Conservation (phyloP, 306 rosid genomes). For the Castanea mollissima region DNA sequence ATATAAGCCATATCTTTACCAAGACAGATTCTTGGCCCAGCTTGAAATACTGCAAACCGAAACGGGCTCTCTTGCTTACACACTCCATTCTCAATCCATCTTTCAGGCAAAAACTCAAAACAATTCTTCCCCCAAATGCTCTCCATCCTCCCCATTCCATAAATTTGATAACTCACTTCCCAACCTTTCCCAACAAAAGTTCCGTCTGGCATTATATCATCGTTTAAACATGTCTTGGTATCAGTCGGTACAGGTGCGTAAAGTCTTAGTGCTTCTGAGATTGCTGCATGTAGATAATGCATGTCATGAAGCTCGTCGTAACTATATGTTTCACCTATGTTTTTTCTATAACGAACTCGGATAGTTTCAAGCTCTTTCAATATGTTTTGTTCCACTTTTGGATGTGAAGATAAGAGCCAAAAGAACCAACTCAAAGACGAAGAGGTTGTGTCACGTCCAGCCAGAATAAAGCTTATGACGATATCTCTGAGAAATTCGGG, state of each 20-base stretch:
- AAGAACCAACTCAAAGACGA: slow-evolving; percentile 70
- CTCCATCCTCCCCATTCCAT: too few relatives aligned
- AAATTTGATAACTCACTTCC: too few relatives aligned
- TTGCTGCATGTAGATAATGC: too few relatives aligned
- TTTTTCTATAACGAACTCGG: slow-evolving; percentile 18
- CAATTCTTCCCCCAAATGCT: too few relatives aligned
- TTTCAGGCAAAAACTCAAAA: too few relatives aligned
- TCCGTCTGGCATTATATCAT: too few relatives aligned
- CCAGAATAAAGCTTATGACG: neutral
- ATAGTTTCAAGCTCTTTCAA: neutral
- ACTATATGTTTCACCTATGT: slow-evolving; percentile 18
- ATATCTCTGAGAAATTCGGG: too few relatives aligned
- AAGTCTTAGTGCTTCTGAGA: too few relatives aligned
- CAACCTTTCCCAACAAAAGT: too few relatives aligned
- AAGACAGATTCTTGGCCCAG: slow-evolving; percentile 67
- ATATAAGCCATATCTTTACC: slow-evolving; percentile 73
- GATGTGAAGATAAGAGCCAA: slow-evolving; percentile 51
- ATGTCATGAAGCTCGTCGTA: slow-evolving; percentile 55
- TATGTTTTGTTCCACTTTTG: slow-evolving; percentile 11
- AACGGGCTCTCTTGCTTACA: slow-evolving; percentile 46
- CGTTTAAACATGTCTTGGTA: too few relatives aligned
- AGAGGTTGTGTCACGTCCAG: slow-evolving; percentile 38
- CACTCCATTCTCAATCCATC: neutral
- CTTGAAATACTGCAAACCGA: slow-evolving; percentile 63
- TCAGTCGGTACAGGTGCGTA: too few relatives aligned